Percentiles rank a stretch among this genome's conserved stretches.
These are phyloP conservation scores for Termitomyces sp. DNA, from an alignment of 768 basidiomycete species.

Conservation along the genomic window DNA sequence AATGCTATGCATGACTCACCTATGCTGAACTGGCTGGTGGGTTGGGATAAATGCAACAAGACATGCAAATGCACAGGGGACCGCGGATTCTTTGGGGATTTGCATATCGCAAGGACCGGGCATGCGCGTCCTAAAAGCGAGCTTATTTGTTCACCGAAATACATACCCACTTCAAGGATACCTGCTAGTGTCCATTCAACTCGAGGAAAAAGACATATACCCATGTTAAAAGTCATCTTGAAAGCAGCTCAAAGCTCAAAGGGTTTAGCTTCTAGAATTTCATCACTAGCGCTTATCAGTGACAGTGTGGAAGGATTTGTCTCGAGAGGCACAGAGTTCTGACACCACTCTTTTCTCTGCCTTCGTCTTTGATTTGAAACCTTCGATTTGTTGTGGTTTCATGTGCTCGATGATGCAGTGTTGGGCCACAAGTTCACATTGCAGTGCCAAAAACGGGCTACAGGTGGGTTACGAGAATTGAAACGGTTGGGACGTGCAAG, in stretches of 20 bases:
- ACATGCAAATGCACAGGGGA: conserved; percentile 22
- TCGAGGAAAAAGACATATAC: conserved; percentile 16
- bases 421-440: no score
- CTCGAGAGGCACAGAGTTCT: background rate
- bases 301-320: background rate
- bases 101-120: conserved; percentile 40
- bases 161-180: conserved; percentile 41
- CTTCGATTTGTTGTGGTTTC: conserved; percentile 26
- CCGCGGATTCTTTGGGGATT: conserved; percentile 24
- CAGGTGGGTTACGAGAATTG: no score
- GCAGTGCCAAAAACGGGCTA: no score
- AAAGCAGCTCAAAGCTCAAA: conserved; percentile 21
- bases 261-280: conserved; percentile 22
- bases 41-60: conserved; percentile 42
- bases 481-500: no score
- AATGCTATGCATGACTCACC: background rate
- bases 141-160: conserved; percentile 64
- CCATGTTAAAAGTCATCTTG: conserved; percentile 8
- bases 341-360: background rate
- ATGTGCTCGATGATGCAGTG: conserved; percentile 3
- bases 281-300: background rate
- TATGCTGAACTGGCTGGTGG: conserved; percentile 22
- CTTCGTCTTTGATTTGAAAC: background rate
- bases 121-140: background rate
- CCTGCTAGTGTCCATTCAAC: conserved; percentile 33